Evolutionary conservation across 2,329 filamentous ascomycete species (phyloP).

Genomic region (Ceratocystis ficicola): DNA sequence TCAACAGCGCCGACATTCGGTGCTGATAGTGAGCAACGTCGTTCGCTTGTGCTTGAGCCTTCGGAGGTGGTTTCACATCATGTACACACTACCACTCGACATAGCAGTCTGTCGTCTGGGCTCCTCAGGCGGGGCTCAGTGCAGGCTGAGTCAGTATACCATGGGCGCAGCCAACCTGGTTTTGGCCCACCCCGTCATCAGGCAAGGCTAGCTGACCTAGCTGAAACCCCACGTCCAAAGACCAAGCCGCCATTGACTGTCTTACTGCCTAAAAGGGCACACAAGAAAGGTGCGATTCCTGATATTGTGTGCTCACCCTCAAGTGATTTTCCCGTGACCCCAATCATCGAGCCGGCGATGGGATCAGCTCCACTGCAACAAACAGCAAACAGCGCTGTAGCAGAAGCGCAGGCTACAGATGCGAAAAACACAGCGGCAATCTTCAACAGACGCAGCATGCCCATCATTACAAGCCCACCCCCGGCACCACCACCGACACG

Average conservation of each 20-base stretch:
- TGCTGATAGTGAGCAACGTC: neutral
- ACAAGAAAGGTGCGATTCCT: neutral
- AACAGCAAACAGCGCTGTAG: neutral
- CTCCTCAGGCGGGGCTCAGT: neutral
- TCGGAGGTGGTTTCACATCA: slow-evolving; percentile 5
- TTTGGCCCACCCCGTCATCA: neutral
- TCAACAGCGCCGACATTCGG: neutral
- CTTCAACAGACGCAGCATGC: slow-evolving; percentile 38
- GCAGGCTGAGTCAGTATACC: neutral
- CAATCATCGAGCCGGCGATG: neutral
- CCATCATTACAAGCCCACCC: slow-evolving; percentile 39
- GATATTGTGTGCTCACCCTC: slow-evolving; percentile 13
- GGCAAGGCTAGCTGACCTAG: neutral
- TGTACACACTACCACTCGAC: neutral
- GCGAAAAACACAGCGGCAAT: slow-evolving; percentile 15
- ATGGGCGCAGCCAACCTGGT: neutral
- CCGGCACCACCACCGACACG: slow-evolving; percentile 43
- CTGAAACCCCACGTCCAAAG: neutral
- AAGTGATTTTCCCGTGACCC: slow-evolving; percentile 5
- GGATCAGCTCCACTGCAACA: neutral
- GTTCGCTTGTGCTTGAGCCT: slow-evolving; percentile 17
- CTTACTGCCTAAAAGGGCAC: slow-evolving; percentile 8
- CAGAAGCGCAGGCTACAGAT: neutral
- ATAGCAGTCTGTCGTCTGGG: neutral
- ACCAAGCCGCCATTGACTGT: slow-evolving; percentile 15